Evolutionary conservation across 805 yeast species (phyloP), one percentile per base, ranked within the genome.

Genomic region (Naumovozyma baii): DNA sequence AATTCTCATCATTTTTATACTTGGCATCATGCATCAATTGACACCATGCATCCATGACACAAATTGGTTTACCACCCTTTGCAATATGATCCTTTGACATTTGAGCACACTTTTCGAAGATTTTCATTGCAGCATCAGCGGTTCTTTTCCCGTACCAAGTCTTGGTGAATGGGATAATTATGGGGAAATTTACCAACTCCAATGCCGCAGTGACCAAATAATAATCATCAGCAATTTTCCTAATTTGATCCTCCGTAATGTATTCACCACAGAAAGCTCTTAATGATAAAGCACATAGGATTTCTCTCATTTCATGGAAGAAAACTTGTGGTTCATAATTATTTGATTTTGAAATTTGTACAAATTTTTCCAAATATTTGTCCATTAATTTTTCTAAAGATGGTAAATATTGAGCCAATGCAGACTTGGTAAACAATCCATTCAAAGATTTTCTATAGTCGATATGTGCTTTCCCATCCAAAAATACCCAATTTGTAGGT

Each of bases 11-110:
- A 41, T 69, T 64, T 44, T 62, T 59, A 28, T 44, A 53, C 51
- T 65, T 64, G 31, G 88, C 84, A 47, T 80, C 79, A 50, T 76
- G 71, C 96, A 92, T 92, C 52, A 80, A 70, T 57, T 71, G 69
- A 57, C 90, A 74, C 98, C 98, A 92, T 47, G 86, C 87, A 61
- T 92, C 98, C 88, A 92, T 78, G 36, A 87, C 87, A 72, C 96
- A 87, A 37, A 74, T 71, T 40, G 95, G 85, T 45, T 72, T 64
- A 38, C 88, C 94, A 50, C 88, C 88, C 4, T 72, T 69, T 32
- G 74, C 80, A 57, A 90, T 81, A 57, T 80, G 80, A 41, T 73
- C 74, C 63, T 90, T 90, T 39, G 97, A 84, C 76, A 70, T 75
- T 50, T 73, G 86, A 14, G 98, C 95, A 70, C 97, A 90, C 19